Evolutionary conservation across 2,329 filamentous ascomycete genomes (phyloP), one percentile per base, ranked within the genome.

Genomic region (Xylaria hypoxylon): DNA sequence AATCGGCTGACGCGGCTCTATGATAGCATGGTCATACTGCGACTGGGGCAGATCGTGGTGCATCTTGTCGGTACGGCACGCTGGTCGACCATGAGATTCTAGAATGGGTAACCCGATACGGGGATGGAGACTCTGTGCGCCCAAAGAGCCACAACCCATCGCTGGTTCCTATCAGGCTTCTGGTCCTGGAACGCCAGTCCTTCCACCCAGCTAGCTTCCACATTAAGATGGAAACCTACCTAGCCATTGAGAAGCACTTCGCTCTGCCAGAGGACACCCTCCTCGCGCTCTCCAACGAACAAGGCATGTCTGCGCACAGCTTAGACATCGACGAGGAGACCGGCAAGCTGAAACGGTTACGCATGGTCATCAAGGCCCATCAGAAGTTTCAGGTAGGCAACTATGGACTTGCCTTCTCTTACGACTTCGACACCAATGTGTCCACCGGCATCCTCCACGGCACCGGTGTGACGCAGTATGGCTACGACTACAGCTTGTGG

Each of bases 361-460:
- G 56, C 8, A 64, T 64, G 56, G 19, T 55, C 15, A 17, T 64
- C 40, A 64, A 64, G 56, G 48, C 62, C 5, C 48, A 48, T 40
- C 56, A 59, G 50, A 64, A 64, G 44, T 59, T 55, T 13, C 62
- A 64, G 42, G 56, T 64, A 2, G 62, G 56, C 40, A 64, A 59
- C 44, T 64, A 64, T 28, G 56, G 62, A 2, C 62, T 64, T 13
- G 56, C 62, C 31, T 59, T 55, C 33, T 64, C 62, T 1, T 55
- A 64, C 35, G 56, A 64, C 42, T 60, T 64, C 24, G 28, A 15
- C 31, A 60, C 56, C 2, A 42, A 31, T 11, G 1, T 64, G 3
- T 38, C 56, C 2, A 64, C 56, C 6, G 62, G 62, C 33, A 59
- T 64, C 48, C 56, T 64, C 13, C 56, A 64, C 50, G 62, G 62